A percentile compares a stretch with the other conserved stretches of the same genome.
phyloP scores from a whole-genome alignment of 2,329 filamentous ascomycete species.

The Colletotrichum echinochloae region DNA sequence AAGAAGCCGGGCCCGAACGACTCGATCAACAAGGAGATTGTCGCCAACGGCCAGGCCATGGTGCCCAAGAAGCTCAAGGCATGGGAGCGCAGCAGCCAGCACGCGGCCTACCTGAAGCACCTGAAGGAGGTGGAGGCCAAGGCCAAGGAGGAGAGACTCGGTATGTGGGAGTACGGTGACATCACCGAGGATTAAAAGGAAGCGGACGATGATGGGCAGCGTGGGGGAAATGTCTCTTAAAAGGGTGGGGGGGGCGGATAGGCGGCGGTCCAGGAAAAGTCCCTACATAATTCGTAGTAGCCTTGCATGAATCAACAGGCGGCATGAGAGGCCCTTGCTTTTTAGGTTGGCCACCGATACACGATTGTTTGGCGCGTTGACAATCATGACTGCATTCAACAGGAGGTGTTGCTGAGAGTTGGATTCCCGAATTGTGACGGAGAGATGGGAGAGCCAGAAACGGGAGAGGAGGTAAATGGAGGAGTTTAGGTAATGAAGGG shows the following conservation, averaged over 20 bases:
- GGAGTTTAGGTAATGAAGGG: slow-evolving; percentile 27
- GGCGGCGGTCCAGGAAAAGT: slow-evolving; percentile 20
- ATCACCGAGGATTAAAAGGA: slow-evolving; percentile 82
- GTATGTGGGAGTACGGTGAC: slow-evolving; percentile 99
- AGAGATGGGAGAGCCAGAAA: not conserved
- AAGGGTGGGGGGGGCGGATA: not conserved
- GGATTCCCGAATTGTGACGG: slow-evolving; percentile 4
- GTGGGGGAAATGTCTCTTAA: slow-evolving; percentile 4
- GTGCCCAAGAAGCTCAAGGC: slow-evolving; percentile 91
- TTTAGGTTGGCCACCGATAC: not conserved
- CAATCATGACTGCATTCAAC: not conserved
- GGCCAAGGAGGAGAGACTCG: slow-evolving; percentile 83
- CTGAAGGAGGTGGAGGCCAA: slow-evolving; percentile 79
- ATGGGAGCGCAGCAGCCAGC: slow-evolving; percentile 83
- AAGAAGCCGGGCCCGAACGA: slow-evolving; percentile 71
- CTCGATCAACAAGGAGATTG: slow-evolving; percentile 90
- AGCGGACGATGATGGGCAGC: not conserved
- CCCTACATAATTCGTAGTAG: slow-evolving; percentile 33
- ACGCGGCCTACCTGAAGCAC: slow-evolving; percentile 76
- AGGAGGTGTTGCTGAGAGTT: not conserved
- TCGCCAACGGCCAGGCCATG: slow-evolving; percentile 87
- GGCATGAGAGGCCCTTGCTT: not conserved
- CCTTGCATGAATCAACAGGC: slow-evolving; percentile 31
- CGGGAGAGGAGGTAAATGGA: no score
- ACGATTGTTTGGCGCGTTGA: not conserved